Conservation (phyloP, 2,329 filamentous ascomycete species). For the Atkinsonella texensis region DNA sequence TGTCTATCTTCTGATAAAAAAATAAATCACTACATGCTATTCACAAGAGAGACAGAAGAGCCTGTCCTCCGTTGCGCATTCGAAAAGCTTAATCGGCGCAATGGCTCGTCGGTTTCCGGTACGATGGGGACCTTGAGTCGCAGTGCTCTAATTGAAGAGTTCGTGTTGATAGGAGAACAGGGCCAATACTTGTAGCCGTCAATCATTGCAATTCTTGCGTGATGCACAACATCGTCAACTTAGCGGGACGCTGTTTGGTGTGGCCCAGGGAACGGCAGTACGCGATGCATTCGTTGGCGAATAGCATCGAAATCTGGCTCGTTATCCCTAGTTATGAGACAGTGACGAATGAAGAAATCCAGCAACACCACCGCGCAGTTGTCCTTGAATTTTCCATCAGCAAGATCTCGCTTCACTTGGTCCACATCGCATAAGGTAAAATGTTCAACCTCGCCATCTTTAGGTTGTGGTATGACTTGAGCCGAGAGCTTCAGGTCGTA, state of each 20-base stretch:
- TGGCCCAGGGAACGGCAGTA: constrained; percentile 67
- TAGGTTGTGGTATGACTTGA: constrained; percentile 58
- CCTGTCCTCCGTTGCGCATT: background rate
- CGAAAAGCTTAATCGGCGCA: background rate
- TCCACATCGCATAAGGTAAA: constrained; percentile 69
- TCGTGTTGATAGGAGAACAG: background rate
- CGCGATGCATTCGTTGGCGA: constrained; percentile 60
- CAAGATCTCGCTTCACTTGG: constrained; percentile 61
- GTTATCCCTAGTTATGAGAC: constrained; percentile 65
- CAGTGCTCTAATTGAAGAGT: background rate
- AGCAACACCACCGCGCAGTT: constrained; percentile 78
- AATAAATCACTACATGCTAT: constrained; percentile 21
- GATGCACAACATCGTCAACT: background rate
- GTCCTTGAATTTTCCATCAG: constrained; percentile 72
- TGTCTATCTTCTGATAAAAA: constrained; percentile 88
- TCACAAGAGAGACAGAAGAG: background rate
- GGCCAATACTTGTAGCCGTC: background rate
- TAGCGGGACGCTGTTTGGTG: constrained; percentile 29
- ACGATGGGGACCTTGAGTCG: background rate
- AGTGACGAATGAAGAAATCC: constrained; percentile 83
- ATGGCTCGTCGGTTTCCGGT: no score
- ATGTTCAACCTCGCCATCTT: constrained; percentile 79
- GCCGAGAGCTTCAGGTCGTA: constrained; percentile 73
- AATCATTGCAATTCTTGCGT: background rate
- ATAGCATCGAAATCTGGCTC: constrained; percentile 73